phyloP scores from a whole-genome alignment of 495 filamentous ascomycete genomes.

The Neurospora sp. region DNA sequence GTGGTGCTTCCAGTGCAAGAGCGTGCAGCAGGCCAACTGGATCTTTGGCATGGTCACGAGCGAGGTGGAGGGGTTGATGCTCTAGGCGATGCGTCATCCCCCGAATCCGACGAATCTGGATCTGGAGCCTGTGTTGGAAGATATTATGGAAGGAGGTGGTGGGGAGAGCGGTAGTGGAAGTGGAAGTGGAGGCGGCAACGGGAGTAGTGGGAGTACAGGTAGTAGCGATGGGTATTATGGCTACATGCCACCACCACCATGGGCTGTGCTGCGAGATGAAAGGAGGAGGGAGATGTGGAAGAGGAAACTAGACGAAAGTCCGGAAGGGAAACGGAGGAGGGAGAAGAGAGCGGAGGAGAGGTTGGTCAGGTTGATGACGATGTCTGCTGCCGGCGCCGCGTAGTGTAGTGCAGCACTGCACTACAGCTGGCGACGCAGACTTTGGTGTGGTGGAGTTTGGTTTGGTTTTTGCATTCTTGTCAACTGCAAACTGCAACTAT shows the following conservation, averaged over 20 bases:
- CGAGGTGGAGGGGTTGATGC: slow-evolving; percentile 32
- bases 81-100: slow-evolving; percentile 7
- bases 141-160: neutral
- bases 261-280: neutral
- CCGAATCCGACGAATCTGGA: neutral
- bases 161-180: neutral
- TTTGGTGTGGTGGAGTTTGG: neutral
- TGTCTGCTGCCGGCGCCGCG: neutral
- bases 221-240: neutral
- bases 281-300: neutral
- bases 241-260: neutral
- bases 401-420: neutral
- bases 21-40: slow-evolving; percentile 32
- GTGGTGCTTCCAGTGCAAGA: slow-evolving; percentile 69
- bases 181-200: neutral
- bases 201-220: neutral
- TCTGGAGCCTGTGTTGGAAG: neutral
- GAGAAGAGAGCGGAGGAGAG: neutral
- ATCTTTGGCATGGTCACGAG: slow-evolving; percentile 35
- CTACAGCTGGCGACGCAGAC: neutral
- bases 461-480: neutral
- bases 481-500: neutral
- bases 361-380: neutral
- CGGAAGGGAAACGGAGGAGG: neutral
- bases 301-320: neutral